Evolutionary conservation across 1,284 basidiomycete genomes (phyloP), one percentile per base, ranked within the genome.

Genomic region (Pholiota adiposa): DNA sequence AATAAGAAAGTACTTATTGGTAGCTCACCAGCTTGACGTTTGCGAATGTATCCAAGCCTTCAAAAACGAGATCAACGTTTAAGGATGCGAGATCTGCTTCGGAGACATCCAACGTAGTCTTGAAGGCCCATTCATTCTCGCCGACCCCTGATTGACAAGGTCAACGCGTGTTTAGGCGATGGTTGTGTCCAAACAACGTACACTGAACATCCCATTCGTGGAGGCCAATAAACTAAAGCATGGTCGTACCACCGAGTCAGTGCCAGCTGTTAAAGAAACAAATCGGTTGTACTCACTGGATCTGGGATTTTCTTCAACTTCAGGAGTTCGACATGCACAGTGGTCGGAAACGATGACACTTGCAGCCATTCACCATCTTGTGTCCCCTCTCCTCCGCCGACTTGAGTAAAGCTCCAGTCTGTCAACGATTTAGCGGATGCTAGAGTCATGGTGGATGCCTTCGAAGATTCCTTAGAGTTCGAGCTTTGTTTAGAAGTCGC

Each of bases 171-270:
- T 38, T 3, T 16, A n/a, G n/a, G 36, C 36, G 14, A 38, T 33
- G 27, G 41, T n/a, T n/a, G 36, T 38, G 36, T 38, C 40, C 54
- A 38, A 54, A 18, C 7, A 44, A 65, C 72, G 19, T 51, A 75
- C 94, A 96, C 77, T 96, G 94, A 9, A 94, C 89, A 66, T 93
- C 88, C 88, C 90, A 94, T 73, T 97, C 94, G 62, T 90, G 83
- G 58, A 93, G 75, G 9, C 87, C 89, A 41, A 91, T 67, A 65
- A 90, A 90, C 87, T 92, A n/a, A n/a, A n/a, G n/a, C n/a, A n/a
- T n/a, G n/a, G 62, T 16, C 23, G 41, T 19, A 33, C 23, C 16
- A 61, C 29, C 19, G 9, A 16, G 9, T 48, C 33, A n/a, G n/a
- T n/a, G n/a, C n/a, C n/a, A n/a, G n/a, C n/a, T n/a, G n/a, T n/a